Conservation (phyloP, 2,329 filamentous ascomycete genomes). For the Pseudocercospora eumusae region DNA sequence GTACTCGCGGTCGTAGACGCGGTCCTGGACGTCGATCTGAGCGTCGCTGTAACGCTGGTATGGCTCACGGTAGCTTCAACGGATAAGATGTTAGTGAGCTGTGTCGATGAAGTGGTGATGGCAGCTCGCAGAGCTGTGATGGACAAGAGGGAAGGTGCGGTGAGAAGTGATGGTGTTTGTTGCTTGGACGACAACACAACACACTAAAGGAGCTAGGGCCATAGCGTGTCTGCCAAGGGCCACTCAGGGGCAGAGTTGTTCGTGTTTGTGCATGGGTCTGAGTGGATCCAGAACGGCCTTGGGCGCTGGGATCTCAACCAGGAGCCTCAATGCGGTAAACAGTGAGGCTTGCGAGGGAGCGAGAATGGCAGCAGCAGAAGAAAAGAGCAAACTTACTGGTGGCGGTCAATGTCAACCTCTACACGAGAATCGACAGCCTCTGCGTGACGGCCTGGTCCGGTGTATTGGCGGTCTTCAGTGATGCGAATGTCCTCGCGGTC, state of each 20-base stretch:
- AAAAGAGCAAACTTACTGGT: slow-evolving; percentile 49
- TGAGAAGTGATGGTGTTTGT: slow-evolving; percentile 30
- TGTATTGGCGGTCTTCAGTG: slow-evolving; percentile 39
- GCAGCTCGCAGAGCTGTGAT: slow-evolving; percentile 21
- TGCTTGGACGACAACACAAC: slow-evolving; percentile 40
- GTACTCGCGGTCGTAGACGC: slow-evolving; percentile 49
- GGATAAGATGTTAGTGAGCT: slow-evolving; percentile 26
- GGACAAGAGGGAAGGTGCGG: slow-evolving; percentile 32
- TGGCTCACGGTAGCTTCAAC: slow-evolving; percentile 57
- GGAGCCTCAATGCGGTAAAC: slow-evolving; percentile 7
- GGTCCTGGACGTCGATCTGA: slow-evolving; percentile 66
- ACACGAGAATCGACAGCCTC: slow-evolving; percentile 36
- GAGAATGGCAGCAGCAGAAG: slow-evolving; percentile 6
- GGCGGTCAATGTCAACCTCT: slow-evolving; percentile 52
- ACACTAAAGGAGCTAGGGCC: slow-evolving; percentile 35
- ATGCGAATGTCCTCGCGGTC: slow-evolving; percentile 38
- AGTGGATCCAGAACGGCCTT: slow-evolving; percentile 17
- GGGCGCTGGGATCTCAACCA: slow-evolving; percentile 12
- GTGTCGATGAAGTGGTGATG: slow-evolving; percentile 28
- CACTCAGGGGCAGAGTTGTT: slow-evolving; percentile 30
- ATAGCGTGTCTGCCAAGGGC: slow-evolving; percentile 38
- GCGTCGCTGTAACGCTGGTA: slow-evolving; percentile 62
- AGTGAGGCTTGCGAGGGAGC: slow-evolving; percentile 14
- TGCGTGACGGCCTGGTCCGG: slow-evolving; percentile 26
- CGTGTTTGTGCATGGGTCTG: slow-evolving; percentile 14